Evolutionary conservation across 2,329 filamentous ascomycete genomes (phyloP).

Genomic region (Rhynchosporium secalis): DNA sequence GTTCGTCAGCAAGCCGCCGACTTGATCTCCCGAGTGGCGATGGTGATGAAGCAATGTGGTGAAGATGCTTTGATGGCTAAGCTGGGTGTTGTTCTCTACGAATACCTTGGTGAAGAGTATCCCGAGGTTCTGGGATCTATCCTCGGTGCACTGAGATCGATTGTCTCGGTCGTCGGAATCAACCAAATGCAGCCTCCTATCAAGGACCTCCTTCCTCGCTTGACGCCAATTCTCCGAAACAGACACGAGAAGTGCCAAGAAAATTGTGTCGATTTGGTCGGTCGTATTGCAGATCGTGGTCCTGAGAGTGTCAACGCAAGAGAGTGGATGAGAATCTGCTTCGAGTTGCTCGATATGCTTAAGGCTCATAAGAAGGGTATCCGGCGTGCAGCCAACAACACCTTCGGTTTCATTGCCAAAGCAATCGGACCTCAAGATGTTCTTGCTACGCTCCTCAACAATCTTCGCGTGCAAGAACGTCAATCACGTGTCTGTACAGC

Average conservation of each 20-base stretch:
- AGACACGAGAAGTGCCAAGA: constrained; percentile 99
- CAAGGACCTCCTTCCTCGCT: constrained; percentile 87
- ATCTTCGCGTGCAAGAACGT: constrained; percentile 93
- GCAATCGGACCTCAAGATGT: constrained; percentile 98
- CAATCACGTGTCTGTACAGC: constrained; percentile 98
- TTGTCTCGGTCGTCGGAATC: constrained; percentile 97
- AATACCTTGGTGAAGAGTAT: constrained; percentile 98
- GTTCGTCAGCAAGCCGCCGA: constrained; percentile 97
- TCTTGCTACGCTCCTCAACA: constrained; percentile 91
- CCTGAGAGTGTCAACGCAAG: constrained; percentile 95
- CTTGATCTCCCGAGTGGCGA: constrained; percentile 92
- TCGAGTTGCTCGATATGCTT: constrained; percentile 97
- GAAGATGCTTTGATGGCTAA: constrained; percentile 96
- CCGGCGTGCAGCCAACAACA: constrained; percentile 96
- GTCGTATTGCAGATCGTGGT: constrained; percentile 94
- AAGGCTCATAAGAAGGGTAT: constrained; percentile 99
- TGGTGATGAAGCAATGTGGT: constrained; percentile 98
- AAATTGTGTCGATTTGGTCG: constrained; percentile 97
- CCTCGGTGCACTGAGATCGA: constrained; percentile 88
- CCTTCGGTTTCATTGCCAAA: constrained; percentile 98
- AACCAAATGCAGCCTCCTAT: constrained; percentile 98
- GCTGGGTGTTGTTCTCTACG: constrained; percentile 90
- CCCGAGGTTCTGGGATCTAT: constrained; percentile 97
- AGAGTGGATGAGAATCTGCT: constrained; percentile 99
- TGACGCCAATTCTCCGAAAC: constrained; percentile 97